These are phyloP conservation scores for Phytopythium kandeliae DNA, from an alignment of 352 stramenopile genomes.

Conservation along the genomic window DNA sequence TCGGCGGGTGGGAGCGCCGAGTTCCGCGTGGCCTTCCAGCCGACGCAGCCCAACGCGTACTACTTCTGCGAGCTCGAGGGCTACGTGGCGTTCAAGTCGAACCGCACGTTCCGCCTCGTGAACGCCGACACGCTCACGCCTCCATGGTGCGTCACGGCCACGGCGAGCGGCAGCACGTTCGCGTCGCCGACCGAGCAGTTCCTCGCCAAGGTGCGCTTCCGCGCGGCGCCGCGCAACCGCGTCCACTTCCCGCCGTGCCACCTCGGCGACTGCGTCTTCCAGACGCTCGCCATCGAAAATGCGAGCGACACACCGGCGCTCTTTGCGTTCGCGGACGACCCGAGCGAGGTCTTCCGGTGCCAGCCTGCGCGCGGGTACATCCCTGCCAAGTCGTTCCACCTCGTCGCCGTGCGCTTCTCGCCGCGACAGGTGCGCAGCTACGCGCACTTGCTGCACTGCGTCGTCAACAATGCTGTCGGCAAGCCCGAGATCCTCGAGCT, in stretches of 20 bases:
- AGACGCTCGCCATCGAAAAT: conserved; percentile 87
- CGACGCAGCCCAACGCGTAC: conserved; percentile 73
- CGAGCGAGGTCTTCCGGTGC: conserved; percentile 55
- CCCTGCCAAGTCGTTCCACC: conserved; percentile 66
- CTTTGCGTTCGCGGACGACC: conserved; percentile 77
- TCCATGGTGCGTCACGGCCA: conserved; percentile 81
- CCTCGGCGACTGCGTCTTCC: conserved; percentile 85
- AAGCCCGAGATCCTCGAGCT: conserved; percentile 56
- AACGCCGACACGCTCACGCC: conserved; percentile 90
- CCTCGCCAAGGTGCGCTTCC: conserved; percentile 77
- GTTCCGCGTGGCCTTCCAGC: conserved; percentile 84
- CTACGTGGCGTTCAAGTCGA: conserved; percentile 89
- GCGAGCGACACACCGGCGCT: conserved; percentile 82
- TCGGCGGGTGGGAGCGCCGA: conserved; percentile 55
- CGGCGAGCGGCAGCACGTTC: conserved; percentile 87
- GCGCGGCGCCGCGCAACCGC: conserved; percentile 36
- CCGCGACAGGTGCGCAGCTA: conserved; percentile 46
- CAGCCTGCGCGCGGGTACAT: conserved; percentile 70
- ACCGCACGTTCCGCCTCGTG: conserved; percentile 91
- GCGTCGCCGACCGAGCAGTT: conserved; percentile 77
- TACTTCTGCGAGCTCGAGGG: conserved; percentile 89
- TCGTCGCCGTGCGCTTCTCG: conserved; percentile 77
- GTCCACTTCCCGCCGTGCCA: conserved; percentile 86
- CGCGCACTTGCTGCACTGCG: conserved; percentile 47
- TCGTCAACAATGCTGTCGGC: conserved; percentile 61